phyloP scores from a whole-genome alignment of 345 rosid species.

The Gossypium anomalum region DNA sequence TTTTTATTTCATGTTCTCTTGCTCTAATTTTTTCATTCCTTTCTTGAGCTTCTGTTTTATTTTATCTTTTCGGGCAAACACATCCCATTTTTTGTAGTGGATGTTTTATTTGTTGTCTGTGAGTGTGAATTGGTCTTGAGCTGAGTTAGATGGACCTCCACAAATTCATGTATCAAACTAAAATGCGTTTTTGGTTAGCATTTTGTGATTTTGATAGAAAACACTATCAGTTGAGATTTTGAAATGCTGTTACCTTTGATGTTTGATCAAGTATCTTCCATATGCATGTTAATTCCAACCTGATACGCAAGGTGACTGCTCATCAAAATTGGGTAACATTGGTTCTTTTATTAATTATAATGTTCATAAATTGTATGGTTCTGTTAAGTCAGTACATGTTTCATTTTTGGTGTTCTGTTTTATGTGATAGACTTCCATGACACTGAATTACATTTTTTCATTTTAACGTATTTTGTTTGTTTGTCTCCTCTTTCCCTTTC shows the following conservation, averaged over 20 bases:
- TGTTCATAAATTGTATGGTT: not conserved
- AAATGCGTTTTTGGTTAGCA: not conserved
- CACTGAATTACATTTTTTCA: not conserved
- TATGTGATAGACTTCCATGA: conserved; percentile 3
- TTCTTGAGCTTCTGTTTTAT: not conserved
- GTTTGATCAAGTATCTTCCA: not conserved
- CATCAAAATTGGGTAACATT: not conserved
- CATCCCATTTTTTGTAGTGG: not conserved
- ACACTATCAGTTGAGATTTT: not conserved
- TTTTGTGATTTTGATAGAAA: conserved; percentile 5
- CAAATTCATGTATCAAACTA: not conserved
- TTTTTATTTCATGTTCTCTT: not conserved
- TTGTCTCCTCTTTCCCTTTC: not conserved
- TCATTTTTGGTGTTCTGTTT: not conserved
- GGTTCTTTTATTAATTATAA: not conserved
- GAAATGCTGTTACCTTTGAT: not conserved
- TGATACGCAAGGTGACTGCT: not conserved
- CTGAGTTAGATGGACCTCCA: not conserved
- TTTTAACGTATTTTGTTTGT: not conserved
- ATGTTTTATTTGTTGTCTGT: not conserved
- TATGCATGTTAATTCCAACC: conserved; percentile 2
- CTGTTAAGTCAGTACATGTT: not conserved
- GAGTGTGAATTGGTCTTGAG: not conserved
- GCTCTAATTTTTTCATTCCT: not conserved
- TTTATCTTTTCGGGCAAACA: not conserved